Evolutionary conservation across 2,329 filamentous ascomycete genomes (phyloP).

Genomic region (Paraphoma chrysanthemicola): DNA sequence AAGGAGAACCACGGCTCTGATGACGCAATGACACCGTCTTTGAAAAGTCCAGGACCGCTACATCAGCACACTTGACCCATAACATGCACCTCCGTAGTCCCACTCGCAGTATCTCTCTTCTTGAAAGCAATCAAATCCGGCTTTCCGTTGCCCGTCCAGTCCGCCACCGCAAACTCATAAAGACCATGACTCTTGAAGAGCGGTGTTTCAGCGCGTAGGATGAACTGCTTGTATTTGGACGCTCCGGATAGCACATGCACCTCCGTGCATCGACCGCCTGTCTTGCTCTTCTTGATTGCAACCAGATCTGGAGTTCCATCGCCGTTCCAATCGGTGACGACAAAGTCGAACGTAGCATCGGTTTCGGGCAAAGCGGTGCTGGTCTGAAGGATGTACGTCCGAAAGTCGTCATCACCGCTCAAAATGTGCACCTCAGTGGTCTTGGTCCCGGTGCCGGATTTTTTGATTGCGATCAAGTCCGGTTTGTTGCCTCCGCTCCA

Average conservation of each 20-base stretch:
- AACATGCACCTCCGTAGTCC: constrained; percentile 5
- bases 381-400: background rate
- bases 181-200: background rate
- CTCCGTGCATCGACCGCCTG: background rate
- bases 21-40: no score
- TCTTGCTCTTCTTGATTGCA: constrained; percentile 3
- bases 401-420: background rate
- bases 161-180: constrained; percentile 2
- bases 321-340: constrained; percentile 4
- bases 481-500: constrained; percentile 4
- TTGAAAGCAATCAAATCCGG: constrained; percentile 4
- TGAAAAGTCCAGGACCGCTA: no score
- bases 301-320: constrained; percentile 1
- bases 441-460: constrained; percentile 6
- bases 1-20: no score
- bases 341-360: background rate
- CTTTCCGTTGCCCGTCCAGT: constrained; percentile 2
- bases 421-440: constrained; percentile 9
- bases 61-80: constrained; percentile 4
- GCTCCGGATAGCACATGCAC: constrained; percentile 3
- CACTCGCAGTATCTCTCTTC: constrained; percentile 1
- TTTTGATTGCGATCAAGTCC: constrained; percentile 13
- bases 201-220: background rate
- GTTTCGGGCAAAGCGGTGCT: constrained; percentile 2
- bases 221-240: constrained; percentile 1